Evolutionary conservation across 768 basidiomycete genomes (phyloP).

Genomic region (Tulasnella sp.): DNA sequence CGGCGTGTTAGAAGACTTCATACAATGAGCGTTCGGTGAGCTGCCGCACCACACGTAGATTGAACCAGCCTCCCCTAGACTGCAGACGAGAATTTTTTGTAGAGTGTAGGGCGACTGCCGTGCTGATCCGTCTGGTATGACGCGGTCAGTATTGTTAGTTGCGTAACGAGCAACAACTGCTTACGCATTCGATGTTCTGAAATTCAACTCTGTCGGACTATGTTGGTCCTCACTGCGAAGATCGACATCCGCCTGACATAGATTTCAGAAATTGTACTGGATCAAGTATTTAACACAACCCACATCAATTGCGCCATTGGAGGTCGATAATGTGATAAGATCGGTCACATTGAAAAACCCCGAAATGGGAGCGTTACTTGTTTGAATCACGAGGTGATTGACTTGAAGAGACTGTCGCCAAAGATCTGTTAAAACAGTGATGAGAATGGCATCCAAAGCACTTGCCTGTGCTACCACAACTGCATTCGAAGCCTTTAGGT

Average conservation of each 20-base stretch:
- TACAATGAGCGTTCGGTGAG: neutral
- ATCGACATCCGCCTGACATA: neutral
- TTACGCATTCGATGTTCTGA: slow-evolving; percentile 5
- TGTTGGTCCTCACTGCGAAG: slow-evolving; percentile 7
- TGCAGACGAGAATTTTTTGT: neutral
- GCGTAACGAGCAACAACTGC: neutral
- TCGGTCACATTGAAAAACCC: neutral
- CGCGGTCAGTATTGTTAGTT: neutral
- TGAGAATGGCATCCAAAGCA: neutral
- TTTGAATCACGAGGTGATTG: neutral
- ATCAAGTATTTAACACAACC: neutral
- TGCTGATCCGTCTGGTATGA: neutral
- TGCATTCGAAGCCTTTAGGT: neutral
- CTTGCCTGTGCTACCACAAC: neutral
- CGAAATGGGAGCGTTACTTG: neutral
- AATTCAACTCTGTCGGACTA: neutral
- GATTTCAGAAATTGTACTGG: neutral
- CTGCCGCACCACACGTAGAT: neutral
- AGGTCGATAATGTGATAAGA: neutral
- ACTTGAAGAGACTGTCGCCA: neutral
- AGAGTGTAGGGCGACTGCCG: neutral
- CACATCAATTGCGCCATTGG: slow-evolving; percentile 6
- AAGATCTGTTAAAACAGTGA: neutral
- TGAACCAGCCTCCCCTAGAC: slow-evolving; percentile 3
- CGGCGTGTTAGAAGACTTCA: neutral